Base-by-base conservation (phyloP, 2,329 filamentous ascomycete genomes). In the Diaporthe sp. region DNA sequence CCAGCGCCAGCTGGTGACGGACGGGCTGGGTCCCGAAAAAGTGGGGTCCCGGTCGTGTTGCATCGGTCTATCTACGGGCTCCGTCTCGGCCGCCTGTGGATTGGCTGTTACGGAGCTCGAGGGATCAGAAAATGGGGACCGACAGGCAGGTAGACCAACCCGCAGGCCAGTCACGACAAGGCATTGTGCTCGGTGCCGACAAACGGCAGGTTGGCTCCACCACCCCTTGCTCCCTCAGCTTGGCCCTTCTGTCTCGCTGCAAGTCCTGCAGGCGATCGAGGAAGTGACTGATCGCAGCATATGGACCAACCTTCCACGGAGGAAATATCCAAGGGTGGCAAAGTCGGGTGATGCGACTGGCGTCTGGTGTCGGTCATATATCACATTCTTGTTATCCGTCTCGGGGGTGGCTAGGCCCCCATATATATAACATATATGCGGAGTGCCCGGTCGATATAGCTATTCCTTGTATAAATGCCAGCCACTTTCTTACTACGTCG, bases 361-460 rank as follows among this genome's bases (percentile, higher is more conserved):
- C 68, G 47, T 34, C 63, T 65, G 63, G 47, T 39, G 13, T 58
- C 57, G 61, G 55, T 76, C 73, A 76, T 63, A 71, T 73, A 75
- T 76, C 75, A 75, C 57, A 75, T 75, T 75, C 47, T 61, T 42
- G 73, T n/a, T 49, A 58, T 49, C 63, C 71, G 57, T 73, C 53
- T 65, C n/a, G 20, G 42, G 42, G 42, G 49, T 67, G 61, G 65
- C 61, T 58, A 60, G 37, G 37, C 65, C 65, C 25, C 39, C 20
- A 63, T 72, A 63, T 63, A 72, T 65, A 63, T 74, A 63, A 60
- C 74, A 71, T 72, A 67, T 76, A 71, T 72, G 72, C 75, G 58
- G 61, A 47, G 31, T 68, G 58, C 58, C 65, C 28, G 73, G 72
- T n/a, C 61, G 37, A 58, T 68, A 72, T 60, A 67, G 58, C n/a